Evolutionary conservation across 371 early-diverging fungal species (phyloP).

Genomic region (Lichtheimia ornata): DNA sequence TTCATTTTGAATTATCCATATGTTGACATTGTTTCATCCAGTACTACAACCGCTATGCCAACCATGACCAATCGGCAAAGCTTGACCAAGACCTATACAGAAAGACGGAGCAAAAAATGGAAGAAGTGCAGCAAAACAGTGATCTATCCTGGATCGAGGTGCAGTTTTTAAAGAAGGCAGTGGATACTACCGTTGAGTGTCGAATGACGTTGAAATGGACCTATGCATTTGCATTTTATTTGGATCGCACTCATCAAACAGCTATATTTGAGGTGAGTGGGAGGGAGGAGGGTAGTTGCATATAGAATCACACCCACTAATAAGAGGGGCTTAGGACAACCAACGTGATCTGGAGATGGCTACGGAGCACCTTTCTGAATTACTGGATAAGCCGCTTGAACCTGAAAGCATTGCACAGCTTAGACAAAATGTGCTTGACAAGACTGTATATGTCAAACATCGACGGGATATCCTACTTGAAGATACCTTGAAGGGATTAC

Average conservation of each 20-base stretch:
- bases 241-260: constrained; percentile 75
- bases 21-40: constrained; percentile 21
- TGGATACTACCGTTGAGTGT: constrained; percentile 78
- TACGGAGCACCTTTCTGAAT: constrained; percentile 87
- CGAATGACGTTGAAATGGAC: constrained; percentile 92
- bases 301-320: background rate
- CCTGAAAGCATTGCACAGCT: constrained; percentile 75
- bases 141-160: constrained; percentile 95
- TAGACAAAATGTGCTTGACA: constrained; percentile 81
- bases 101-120: constrained; percentile 90
- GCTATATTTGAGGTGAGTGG: constrained; percentile 72
- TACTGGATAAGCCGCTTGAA: constrained; percentile 85
- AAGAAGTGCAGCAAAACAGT: constrained; percentile 81
- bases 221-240: constrained; percentile 91
- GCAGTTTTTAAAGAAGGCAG: constrained; percentile 89
- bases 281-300: background rate
- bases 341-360: constrained; percentile 96
- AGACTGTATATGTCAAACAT: constrained; percentile 76
- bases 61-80: constrained; percentile 91
- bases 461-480: constrained; percentile 80
- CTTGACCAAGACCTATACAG: constrained; percentile 79
- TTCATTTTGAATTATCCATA: background rate
- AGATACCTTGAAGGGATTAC: constrained; percentile 80
- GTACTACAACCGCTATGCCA: constrained; percentile 92
- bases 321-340: constrained; percentile 73